Evolutionary conservation across 1,284 basidiomycete genomes (phyloP), one percentile per base, ranked within the genome.

Genomic region (Ustilago hordei): DNA sequence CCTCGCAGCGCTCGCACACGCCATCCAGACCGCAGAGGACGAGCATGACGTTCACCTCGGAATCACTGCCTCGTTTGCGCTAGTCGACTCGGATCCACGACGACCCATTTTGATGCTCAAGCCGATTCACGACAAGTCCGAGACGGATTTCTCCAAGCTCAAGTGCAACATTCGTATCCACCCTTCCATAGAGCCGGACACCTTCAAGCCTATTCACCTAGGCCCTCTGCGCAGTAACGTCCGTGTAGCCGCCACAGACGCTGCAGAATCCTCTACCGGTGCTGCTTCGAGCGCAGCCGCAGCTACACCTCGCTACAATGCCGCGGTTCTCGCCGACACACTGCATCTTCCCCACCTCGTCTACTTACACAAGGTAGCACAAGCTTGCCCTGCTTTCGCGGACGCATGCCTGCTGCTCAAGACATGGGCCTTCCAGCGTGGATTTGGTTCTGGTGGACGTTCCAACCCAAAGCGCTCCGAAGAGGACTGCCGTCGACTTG

Each of bases 391-490:
- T 0, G 90, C 91, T 0, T 94, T 93, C 82, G 86, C 88, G 2
- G 93, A 95, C 69, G 94, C 93, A 8, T 87, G 94, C 19, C 89
- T 92, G 1, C 88, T 98, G 11, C 90, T 98, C 62, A 90, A 94
- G 23, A 90, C 96, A 19, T 98, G 95, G 96, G 93, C 93, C 1
- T 92, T 92, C 62, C 93, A 95, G 84, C 90, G 95, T 23, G 94
- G 94, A 0, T 93, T 93, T 75, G 68, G 90, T 41, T 65, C 80
- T 0, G 82, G 83, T 35, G 59, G 63, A 54, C 60, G 70, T 91
- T 91, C 75, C 60, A 60, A 53, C 7, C 57, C 57, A 12, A 68
- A 68, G 52, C 43, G 41, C 17, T 9, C 50, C 6, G 61, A 55
- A 8, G 54, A 72, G 23, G 70, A 66, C 47, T 56, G 60, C n/a